Evolutionary conservation across 306 rosid species (phyloP), one percentile per base, ranked within the genome.

Genomic region (Vigna unguiculata): DNA sequence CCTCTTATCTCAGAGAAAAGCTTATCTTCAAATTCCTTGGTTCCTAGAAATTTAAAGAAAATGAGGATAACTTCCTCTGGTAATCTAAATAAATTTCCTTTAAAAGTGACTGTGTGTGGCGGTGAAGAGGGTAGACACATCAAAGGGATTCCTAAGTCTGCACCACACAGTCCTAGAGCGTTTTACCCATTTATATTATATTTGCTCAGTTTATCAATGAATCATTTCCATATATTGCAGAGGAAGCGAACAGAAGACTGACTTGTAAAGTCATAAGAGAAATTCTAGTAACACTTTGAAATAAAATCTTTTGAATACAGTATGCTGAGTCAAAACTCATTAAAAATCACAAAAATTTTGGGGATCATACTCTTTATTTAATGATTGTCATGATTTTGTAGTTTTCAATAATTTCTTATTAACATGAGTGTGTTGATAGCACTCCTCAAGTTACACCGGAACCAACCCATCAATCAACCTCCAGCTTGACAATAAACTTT

Each of bases 1-100:
- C 91, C 97, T 78, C 78, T 84, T 34, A 94, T 92, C 86, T 92
- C 98, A 28, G 71, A 77, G 76, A 79, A 94, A 72, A 94, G 87
- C 82, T 89, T 74, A 11, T 87, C 88, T 86, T 94, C 92, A 60
- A 89, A 74, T 65, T 80, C 51, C 77, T 87, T 90, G 38, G 95
- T 85, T 74, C 89, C 98, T 91, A 84, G 9, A 77, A 38, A 45
- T 58, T 67, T n/a, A 43, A 47, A 69, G 17, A 21, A 20, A 54
- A 28, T 5, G 21, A 2, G n/a, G 6, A 38, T 43, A 59, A 28
- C n/a, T 43, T 59, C 41, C 52, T 55, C 38, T 4, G 30, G 15
- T 20, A 71, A 53, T 21, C 19, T 2, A 14, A 69, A 70, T 15
- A 25, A 15, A 65, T 28, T 66, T 61, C 38, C 47, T 58, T 38